Evolutionary conservation across 192 early-diverging fungal genomes (phyloP), one percentile per base, ranked within the genome.

Genomic region (Coemansia sp.): DNA sequence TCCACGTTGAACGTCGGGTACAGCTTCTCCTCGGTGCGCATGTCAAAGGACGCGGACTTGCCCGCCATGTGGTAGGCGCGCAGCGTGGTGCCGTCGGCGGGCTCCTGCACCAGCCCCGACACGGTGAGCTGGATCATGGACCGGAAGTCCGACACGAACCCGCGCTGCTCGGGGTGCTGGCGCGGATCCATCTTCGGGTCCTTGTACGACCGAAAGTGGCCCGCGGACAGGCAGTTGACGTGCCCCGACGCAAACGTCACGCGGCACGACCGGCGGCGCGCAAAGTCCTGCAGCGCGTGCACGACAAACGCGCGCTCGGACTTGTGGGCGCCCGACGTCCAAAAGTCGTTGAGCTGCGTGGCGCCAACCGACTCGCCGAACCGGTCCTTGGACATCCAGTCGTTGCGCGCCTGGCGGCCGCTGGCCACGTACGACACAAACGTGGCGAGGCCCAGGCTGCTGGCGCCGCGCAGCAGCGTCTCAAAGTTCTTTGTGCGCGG

Each of bases 101-200:
- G 89, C 32, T 84, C 82, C 77, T 91, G 89, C 64, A 88, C 85
- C 67, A 91, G 83, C 9, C 88, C 91, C 31, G 84, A 86, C 8
- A 90, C 89, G 1, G 91, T 82, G 24, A 93, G 72, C 77, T 93
- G 90, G 42, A 85, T 83, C 91, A 93, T 93, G 38, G 84, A 81
- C 21, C 86, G 80, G 59, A 80, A 89, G 56, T 93, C 91, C 38
- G 67, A 65, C 43, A 62, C 60, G 50, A 77, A 77, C 0, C 75
- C 75, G n/a, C 75, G 68, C 51, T 71, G 82, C 65, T 84, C 79
- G 0, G 75, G 75, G 40, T 67, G 67, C 57, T 38, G 45, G 11
- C 71, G 69, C 51, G 69, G 62, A 35, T 80, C 77, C 29, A 60
- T 66, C 54, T 66, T 62, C 55, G 51, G 38, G 38, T 72, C 67